Conservation (phyloP, 257 asterid genomes). For the Henckelia pumila region DNA sequence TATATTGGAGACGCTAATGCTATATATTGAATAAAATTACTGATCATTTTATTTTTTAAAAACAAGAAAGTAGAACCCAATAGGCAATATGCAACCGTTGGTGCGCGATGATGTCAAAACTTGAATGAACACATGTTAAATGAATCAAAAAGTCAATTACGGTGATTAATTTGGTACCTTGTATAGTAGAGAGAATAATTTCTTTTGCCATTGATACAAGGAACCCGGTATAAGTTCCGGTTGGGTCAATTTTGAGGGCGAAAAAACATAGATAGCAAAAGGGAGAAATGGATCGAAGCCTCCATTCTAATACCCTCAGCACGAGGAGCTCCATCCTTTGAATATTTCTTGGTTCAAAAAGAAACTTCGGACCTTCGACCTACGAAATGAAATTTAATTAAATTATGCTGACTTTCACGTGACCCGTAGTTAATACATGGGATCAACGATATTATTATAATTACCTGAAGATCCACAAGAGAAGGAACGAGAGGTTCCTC, state of each 20-base stretch:
- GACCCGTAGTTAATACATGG: background rate
- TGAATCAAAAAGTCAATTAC: no score
- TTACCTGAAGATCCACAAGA: slow-evolving; percentile 89
- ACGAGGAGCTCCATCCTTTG: slow-evolving; percentile 87
- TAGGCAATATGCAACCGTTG: no score
- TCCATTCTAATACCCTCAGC: slow-evolving; percentile 77
- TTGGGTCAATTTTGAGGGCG: slow-evolving; percentile 72
- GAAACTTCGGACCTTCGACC: slow-evolving; percentile 76
- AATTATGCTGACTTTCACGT: no score
- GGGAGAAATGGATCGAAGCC: slow-evolving; percentile 80
- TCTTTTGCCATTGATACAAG: slow-evolving; percentile 69
- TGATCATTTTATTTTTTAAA: no score
- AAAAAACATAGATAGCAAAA: slow-evolving; percentile 68
- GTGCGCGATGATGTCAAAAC: background rate
- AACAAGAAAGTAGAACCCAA: no score
- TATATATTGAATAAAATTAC: no score
- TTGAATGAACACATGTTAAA: no score
- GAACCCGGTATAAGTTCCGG: slow-evolving; percentile 55
- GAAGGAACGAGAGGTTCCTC: slow-evolving; percentile 96
- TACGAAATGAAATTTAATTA: slow-evolving; percentile 18
- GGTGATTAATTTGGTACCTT: slow-evolving; percentile 39
- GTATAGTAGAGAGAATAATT: slow-evolving; percentile 59
- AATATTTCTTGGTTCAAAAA: slow-evolving; percentile 73
- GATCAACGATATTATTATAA: background rate
- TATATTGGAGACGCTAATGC: no score